Base-by-base conservation (phyloP, 2,329 filamentous ascomycete species). In the Pseudogymnoascus sp. region DNA sequence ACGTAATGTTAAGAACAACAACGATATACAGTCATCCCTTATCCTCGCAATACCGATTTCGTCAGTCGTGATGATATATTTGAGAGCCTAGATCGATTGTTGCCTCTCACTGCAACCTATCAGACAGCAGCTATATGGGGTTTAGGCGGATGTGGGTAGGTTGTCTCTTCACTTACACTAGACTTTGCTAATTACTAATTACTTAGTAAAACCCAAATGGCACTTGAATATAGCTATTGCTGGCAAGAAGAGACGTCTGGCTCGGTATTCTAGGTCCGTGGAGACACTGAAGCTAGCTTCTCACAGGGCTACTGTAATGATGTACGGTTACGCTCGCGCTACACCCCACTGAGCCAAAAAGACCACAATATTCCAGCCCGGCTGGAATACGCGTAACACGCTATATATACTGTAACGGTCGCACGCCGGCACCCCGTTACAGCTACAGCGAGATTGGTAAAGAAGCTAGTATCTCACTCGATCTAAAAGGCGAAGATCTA, bases 191-290 rank as follows among this genome's bases (percentile, higher is more conserved):
- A 65, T n/a, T n/a, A 40, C 10, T n/a, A 11, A 13, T 63, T n/a
- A n/a, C n/a, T n/a, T n/a, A 76, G 75, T 0, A 77, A 77, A 70
- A 76, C 75, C 0, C 75, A 77, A 60, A 69, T 77, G 17, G 75
- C 75, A 1, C 66, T 76, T 3, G 69, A 75, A 11, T 77, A 73
- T 63, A 74, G 73, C 1, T 74, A 75, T 62, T 60, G 61, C 5
- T 68, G 68, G 62, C 65, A 66, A 64, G 63, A 64, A n/a, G 13
- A 65, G 4, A 66, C 69, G 10, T 50, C 63, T 0, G 73, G 72
- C 60, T 75, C 72, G 0, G 67, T 78, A 1, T 75, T 77, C 63
- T 77, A 73, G 75, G 72, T 77, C 1, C 72, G 75, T 62, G 75
- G 75, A 10, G 70, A 75, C 60, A 73, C 62, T 59, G 65, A 71